Percentiles rank a stretch among this genome's conserved stretches.
Conservation (phyloP, 1,139 yeast species). For the Keqinozyma sinolaborantium region DNA sequence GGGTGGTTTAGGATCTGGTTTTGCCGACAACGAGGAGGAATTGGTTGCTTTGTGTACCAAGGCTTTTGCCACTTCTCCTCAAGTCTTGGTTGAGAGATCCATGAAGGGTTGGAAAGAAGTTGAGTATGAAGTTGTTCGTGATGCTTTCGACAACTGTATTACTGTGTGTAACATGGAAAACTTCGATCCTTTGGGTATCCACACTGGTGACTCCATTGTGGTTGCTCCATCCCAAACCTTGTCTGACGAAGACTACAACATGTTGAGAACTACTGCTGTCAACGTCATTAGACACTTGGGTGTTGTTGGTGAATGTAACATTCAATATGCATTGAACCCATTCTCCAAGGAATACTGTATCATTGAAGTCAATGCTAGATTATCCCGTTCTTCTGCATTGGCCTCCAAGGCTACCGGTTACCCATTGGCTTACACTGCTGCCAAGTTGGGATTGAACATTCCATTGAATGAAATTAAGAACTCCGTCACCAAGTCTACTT, state of each 20-base stretch:
- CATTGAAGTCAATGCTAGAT: conserved; percentile 96
- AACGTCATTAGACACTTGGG: conserved; percentile 97
- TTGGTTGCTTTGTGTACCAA: conserved; percentile 80
- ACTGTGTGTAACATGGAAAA: conserved; percentile 99
- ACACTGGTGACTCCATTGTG: conserved; percentile 98
- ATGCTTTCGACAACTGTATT: conserved; percentile 95
- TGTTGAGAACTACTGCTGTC: conserved; percentile 97
- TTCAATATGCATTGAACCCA: conserved; percentile 96
- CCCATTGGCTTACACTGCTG: conserved; percentile 97
- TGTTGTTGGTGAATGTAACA: conserved; percentile 99
- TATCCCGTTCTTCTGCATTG: conserved; percentile 95
- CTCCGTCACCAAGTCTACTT: conserved; percentile 91
- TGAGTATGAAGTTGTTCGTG: conserved; percentile 98
- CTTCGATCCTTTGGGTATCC: conserved; percentile 97
- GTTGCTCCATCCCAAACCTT: conserved; percentile 98
- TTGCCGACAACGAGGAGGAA: conserved; percentile 87
- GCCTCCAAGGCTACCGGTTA: conserved; percentile 99
- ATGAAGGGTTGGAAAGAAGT: conserved; percentile 99
- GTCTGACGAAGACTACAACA: conserved; percentile 95
- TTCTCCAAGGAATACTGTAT: conserved; percentile 92
- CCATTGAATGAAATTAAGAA: conserved; percentile 90
- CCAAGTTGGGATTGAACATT: conserved; percentile 90
- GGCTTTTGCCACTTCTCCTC: conserved; percentile 96
- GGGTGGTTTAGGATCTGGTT: conserved; percentile 98
- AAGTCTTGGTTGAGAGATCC: conserved; percentile 90